Percentiles rank a stretch among this genome's conserved stretches.
Evolutionary conservation across 257 asterid species (phyloP).

Genomic region (Avicennia marina): DNA sequence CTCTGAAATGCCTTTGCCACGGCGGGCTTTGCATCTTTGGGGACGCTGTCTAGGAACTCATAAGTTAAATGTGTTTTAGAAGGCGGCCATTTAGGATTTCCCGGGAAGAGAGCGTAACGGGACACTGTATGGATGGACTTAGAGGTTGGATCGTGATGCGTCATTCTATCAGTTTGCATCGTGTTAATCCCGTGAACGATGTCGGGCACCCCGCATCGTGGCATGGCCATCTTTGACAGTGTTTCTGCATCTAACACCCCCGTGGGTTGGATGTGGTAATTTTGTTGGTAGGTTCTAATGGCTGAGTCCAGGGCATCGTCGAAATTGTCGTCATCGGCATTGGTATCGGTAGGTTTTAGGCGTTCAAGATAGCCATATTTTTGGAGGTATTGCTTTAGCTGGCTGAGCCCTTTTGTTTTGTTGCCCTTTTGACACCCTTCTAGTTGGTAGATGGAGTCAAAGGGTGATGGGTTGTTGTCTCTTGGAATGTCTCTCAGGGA

Average conservation of each 20-base stretch:
- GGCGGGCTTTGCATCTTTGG: neutral
- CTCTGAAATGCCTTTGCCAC: slow-evolving; percentile 20
- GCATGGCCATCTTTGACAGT: slow-evolving; percentile 16
- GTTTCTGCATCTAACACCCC: slow-evolving; percentile 26
- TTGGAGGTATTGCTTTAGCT: too few species aligned
- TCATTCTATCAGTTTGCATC: too few species aligned
- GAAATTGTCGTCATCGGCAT: too few species aligned
- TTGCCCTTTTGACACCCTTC: slow-evolving; percentile 32
- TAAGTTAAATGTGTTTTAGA: slow-evolving; percentile 22
- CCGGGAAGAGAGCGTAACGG: slow-evolving; percentile 17
- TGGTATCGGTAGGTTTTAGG: too few species aligned
- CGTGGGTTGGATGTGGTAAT: slow-evolving; percentile 17
- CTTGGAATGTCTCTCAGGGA: too few species aligned
- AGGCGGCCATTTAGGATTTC: slow-evolving; percentile 30
- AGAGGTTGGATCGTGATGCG: neutral
- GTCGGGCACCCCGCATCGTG: slow-evolving; percentile 39
- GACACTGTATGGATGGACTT: slow-evolving; percentile 14
- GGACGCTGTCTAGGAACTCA: slow-evolving; percentile 4
- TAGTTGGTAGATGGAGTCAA: slow-evolving; percentile 30
- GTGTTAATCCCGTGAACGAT: neutral
- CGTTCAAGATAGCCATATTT: too few species aligned
- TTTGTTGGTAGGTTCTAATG: slow-evolving; percentile 18
- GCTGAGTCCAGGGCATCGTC: too few species aligned
- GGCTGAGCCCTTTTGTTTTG: slow-evolving; percentile 2
- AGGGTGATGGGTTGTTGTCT: slow-evolving; percentile 1